A percentile compares a stretch with the other conserved stretches of the same genome.
phyloP scores from a whole-genome alignment of 345 rosid species.

The Citrus inodora region DNA sequence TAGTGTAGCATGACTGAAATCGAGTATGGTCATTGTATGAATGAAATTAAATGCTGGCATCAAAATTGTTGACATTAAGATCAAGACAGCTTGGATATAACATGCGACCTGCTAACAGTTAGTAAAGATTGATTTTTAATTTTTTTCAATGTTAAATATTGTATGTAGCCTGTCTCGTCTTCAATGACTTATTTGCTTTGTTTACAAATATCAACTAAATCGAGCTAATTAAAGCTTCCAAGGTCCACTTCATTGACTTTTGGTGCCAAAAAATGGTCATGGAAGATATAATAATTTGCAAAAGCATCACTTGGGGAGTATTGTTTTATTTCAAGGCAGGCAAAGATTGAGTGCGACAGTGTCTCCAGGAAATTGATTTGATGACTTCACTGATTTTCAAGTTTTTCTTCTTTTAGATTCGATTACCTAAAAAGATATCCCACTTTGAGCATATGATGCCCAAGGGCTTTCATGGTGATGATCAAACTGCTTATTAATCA shows the following conservation, averaged over 20 bases:
- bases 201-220: not conserved
- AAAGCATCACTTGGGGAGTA: constrained; percentile 2
- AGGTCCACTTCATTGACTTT: constrained; percentile 37
- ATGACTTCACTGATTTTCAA: not conserved
- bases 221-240: not conserved
- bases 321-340: not conserved
- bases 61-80: constrained; percentile 11
- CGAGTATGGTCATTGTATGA: not conserved
- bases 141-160: too few relatives aligned
- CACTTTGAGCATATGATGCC: too few relatives aligned
- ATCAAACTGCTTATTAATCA: too few relatives aligned
- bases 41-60: constrained; percentile 6
- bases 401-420: not conserved
- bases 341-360: not conserved
- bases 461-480: too few relatives aligned
- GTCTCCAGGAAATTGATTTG: constrained; percentile 1
- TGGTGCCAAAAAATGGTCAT: not conserved
- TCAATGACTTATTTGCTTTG: constrained; percentile 14
- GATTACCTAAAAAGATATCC: not conserved
- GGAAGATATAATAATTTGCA: constrained; percentile 1
- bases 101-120: too few relatives aligned
- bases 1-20: not conserved
- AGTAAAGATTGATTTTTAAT: too few relatives aligned
- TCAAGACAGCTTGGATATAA: too few relatives aligned
- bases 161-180: constrained; percentile 12